Base-by-base conservation (phyloP, 2,329 filamentous ascomycete genomes). In the Colletotrichum orbiculare region DNA sequence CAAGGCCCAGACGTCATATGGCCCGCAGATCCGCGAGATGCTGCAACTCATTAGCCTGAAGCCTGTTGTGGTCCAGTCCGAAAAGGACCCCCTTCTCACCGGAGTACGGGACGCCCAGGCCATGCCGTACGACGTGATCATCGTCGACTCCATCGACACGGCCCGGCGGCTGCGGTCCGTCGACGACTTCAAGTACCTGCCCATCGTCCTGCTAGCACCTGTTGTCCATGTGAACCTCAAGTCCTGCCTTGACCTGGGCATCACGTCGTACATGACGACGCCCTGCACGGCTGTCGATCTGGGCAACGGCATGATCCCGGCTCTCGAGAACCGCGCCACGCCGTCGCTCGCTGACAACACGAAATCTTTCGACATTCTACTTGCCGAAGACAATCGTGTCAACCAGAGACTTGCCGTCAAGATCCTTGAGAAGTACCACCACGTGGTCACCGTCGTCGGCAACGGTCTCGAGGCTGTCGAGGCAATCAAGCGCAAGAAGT, bases 201-300 rank as follows among this genome's bases (percentile, higher is more conserved):
- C 96, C 2, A 94, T 99, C 69, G 95, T 99, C 47, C 87, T 98
- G 67, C 81, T 98, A 49, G 96, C 94, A 48, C 94, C 95, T 0
- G 84, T 93, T 41, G 94, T 98, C 11, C 92, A 94, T 67, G 93
- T 98, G 70, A 96, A 90, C 76, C 85, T 99, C 71, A 97, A 97
- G 81, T 96, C 93, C 3, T 96, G 95, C 64, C 82, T 98, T 65
- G 96, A 98, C 76, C 86, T 98, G 69, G 95, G 96, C 68, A 97
- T 99, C 71, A 96, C 94, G n/a, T 97, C 94, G 54, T 98, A 97
- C 78, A 97, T 98, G 94, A 98, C 96, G 2, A 97, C 94, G 13
- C 96, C 96, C 8, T 98, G 96, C 79, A 87, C 95, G 73, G 88
- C 95, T 6, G 97, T 97, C 68, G 96, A 99, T 77, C 83, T 99